Percentiles rank a stretch among this genome's conserved stretches.
Conservation (phyloP, 179 eudicot species). For the Drosera spatulata region DNA sequence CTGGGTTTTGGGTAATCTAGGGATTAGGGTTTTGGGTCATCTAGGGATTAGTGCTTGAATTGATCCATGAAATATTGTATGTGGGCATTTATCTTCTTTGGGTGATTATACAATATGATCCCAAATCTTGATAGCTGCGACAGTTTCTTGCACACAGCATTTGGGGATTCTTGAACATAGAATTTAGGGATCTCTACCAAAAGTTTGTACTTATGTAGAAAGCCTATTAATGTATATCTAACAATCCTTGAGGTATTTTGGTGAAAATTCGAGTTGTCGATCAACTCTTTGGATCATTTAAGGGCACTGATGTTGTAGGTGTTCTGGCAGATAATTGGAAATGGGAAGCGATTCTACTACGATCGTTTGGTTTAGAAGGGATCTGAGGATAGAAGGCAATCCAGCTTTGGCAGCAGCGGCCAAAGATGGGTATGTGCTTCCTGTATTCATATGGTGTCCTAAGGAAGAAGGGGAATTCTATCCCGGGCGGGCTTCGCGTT, state of each 20-base stretch:
- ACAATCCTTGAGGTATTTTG: slow-evolving; percentile 3
- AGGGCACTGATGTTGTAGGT: neutral
- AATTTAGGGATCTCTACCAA: too few relatives aligned
- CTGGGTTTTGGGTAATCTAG: slow-evolving; percentile 5
- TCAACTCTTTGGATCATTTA: neutral
- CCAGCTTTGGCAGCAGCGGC: slow-evolving; percentile 92
- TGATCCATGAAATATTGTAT: too few relatives aligned
- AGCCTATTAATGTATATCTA: too few relatives aligned
- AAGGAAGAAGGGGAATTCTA: slow-evolving; percentile 86
- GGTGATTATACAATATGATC: neutral
- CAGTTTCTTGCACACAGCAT: neutral
- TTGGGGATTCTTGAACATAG: too few relatives aligned
- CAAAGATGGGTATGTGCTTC: slow-evolving; percentile 62
- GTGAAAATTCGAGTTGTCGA: slow-evolving; percentile 4
- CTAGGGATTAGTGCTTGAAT: neutral
- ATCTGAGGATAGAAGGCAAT: slow-evolving; percentile 91
- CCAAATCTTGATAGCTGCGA: too few relatives aligned
- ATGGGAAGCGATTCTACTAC: slow-evolving; percentile 57
- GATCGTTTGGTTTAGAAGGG: slow-evolving; percentile 95
- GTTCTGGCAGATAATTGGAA: neutral
- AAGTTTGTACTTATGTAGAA: too few relatives aligned
- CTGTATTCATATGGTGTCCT: slow-evolving; percentile 93
- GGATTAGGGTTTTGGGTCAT: neutral
- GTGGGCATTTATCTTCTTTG: neutral
- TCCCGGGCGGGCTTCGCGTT: slow-evolving; percentile 94